A percentile compares a stretch with the other conserved stretches of the same genome.
phyloP scores from a whole-genome alignment of 129 eudicot genomes.

The Helichrysum umbraculigerum region DNA sequence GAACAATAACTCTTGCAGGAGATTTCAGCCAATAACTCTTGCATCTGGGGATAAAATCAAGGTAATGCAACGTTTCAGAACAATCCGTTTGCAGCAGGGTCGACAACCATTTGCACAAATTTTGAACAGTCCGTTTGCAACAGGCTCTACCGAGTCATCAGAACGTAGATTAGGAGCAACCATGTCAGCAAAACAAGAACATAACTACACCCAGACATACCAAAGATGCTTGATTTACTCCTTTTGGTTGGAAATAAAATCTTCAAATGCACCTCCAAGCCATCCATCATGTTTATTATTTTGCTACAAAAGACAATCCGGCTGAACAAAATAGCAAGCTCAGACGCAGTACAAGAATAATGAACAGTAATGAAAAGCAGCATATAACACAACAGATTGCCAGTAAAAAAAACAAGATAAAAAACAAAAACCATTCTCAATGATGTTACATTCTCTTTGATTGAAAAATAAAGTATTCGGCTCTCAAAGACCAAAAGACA shows the following conservation, averaged over 20 bases:
- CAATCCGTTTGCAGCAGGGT: background rate
- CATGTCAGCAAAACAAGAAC: slow-evolving; percentile 56
- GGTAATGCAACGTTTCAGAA: background rate
- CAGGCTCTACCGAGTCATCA: slow-evolving; percentile 28
- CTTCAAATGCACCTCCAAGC: background rate
- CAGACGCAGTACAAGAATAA: background rate
- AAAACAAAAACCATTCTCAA: background rate
- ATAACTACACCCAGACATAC: slow-evolving; percentile 42
- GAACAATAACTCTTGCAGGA: slow-evolving; percentile 8
- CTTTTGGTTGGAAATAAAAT: background rate
- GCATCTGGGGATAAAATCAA: background rate
- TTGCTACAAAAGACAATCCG: background rate
- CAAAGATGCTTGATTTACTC: background rate
- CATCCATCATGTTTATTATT: background rate
- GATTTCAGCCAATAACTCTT: background rate
- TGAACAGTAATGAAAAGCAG: background rate
- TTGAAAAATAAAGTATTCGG: slow-evolving; percentile 24
- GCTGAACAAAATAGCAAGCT: background rate
- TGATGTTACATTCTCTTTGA: slow-evolving; percentile 27
- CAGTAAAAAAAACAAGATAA: background rate
- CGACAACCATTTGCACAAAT: background rate
- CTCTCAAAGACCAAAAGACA: slow-evolving; percentile 24
- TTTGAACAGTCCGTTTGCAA: background rate
- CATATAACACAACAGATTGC: background rate
- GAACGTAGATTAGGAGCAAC: slow-evolving; percentile 39